phyloP scores from a whole-genome alignment of 768 basidiomycete species.

The Suillus plorans region DNA sequence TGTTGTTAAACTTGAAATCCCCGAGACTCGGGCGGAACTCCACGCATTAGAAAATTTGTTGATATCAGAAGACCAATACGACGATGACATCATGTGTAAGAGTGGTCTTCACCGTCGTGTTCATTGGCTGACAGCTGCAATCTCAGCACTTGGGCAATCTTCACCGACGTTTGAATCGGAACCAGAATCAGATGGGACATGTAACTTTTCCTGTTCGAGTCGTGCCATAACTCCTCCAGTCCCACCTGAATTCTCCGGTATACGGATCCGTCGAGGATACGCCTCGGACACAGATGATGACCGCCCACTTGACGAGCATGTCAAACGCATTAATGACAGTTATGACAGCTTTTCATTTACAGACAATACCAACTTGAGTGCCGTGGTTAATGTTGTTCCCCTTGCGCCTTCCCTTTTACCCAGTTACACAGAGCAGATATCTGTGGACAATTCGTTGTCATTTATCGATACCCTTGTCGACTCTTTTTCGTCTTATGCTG shows the following conservation, averaged over 20 bases:
- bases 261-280: constrained; percentile 18
- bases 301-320: constrained; percentile 20
- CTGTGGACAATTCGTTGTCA: constrained; percentile 25
- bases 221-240: neutral
- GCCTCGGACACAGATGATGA: constrained; percentile 21
- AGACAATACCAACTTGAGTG: neutral
- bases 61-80: neutral
- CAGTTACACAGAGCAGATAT: constrained; percentile 42
- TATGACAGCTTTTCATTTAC: neutral
- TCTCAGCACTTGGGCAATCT: neutral
- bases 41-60: neutral
- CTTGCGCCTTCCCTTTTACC: constrained; percentile 40
- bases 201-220: neutral
- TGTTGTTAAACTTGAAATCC: constrained; percentile 22
- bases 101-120: neutral
- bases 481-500: constrained; percentile 55
- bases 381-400: constrained; percentile 14
- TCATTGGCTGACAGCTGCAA: neutral
- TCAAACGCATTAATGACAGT: neutral
- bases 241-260: constrained; percentile 7
- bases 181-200: neutral
- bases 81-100: neutral
- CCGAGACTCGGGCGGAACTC: neutral
- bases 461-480: constrained; percentile 42
- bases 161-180: neutral